Percentiles rank a stretch among this genome's conserved stretches.
Evolutionary conservation across 768 basidiomycete species (phyloP).

Genomic region (Rhizopogon vinicolor): DNA sequence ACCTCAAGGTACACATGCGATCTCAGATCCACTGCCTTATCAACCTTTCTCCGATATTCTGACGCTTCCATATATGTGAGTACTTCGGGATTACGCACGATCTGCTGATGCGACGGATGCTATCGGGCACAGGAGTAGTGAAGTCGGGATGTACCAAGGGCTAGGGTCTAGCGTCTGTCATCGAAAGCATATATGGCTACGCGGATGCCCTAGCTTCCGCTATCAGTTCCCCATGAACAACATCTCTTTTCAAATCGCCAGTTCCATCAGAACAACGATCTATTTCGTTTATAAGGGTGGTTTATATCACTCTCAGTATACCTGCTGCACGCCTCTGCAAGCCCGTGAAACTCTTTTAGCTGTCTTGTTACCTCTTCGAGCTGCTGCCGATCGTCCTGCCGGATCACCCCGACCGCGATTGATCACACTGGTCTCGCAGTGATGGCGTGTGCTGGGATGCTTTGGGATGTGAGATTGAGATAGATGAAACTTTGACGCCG

Average conservation of each 20-base stretch:
- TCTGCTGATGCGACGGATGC: neutral
- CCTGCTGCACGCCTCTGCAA: neutral
- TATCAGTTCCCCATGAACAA: neutral
- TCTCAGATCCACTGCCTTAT: slow-evolving; percentile 27
- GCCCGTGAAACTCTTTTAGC: neutral
- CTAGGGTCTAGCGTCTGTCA: neutral
- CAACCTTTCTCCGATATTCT: slow-evolving; percentile 23
- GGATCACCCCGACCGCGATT: neutral
- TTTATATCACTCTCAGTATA: neutral
- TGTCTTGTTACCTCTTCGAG: neutral
- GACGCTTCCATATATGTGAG: neutral
- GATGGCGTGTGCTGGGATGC: neutral
- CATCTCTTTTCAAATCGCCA: neutral
- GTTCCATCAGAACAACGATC: neutral
- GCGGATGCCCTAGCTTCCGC: slow-evolving; percentile 4
- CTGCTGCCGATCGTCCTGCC: neutral
- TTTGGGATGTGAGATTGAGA: neutral
- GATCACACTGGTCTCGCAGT: neutral
- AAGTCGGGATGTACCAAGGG: neutral
- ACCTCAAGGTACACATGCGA: slow-evolving; percentile 14
- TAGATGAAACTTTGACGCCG: neutral
- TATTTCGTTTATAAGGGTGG: neutral
- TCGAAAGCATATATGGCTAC: neutral
- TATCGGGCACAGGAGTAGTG: neutral
- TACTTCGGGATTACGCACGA: neutral